Percentiles rank a stretch among this genome's conserved stretches.
Conservation (phyloP, 495 filamentous ascomycete species). For the Rusavskia elegans region DNA sequence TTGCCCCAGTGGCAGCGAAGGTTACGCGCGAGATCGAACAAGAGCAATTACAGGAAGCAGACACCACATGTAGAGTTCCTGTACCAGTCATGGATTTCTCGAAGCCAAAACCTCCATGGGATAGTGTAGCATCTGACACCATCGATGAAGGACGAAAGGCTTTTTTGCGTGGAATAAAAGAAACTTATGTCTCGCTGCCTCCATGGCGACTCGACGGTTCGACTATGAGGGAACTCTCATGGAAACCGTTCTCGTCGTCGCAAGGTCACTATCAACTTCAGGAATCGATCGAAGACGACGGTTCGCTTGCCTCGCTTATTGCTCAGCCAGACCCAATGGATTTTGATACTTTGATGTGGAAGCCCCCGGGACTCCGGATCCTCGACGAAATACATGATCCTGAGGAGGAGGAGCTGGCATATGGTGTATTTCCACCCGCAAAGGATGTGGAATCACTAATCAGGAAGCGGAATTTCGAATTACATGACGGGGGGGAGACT, state of each 20-base stretch:
- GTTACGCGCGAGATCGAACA: slow-evolving; percentile 35
- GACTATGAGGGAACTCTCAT: slow-evolving; percentile 14
- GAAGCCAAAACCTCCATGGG: slow-evolving; percentile 39
- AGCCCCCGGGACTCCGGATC: slow-evolving; percentile 34
- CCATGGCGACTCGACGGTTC: slow-evolving; percentile 7
- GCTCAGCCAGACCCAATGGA: slow-evolving; percentile 16
- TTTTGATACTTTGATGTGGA: slow-evolving; percentile 26
- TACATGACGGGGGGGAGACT: background rate
- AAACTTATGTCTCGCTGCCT: slow-evolving; percentile 58
- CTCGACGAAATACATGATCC: slow-evolving; percentile 29
- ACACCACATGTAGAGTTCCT: slow-evolving; percentile 36
- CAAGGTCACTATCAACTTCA: slow-evolving; percentile 16
- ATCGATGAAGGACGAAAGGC: slow-evolving; percentile 43
- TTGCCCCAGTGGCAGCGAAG: slow-evolving; percentile 29
- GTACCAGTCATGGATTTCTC: slow-evolving; percentile 48
- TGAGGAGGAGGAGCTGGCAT: slow-evolving; percentile 31
- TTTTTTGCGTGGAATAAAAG: slow-evolving; percentile 64
- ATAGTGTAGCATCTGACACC: background rate
- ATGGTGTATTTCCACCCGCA: slow-evolving; percentile 11
- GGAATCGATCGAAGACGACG: slow-evolving; percentile 21
- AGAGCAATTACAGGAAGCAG: slow-evolving; percentile 42
- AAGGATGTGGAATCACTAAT: slow-evolving; percentile 14
- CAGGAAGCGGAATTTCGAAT: slow-evolving; percentile 10
- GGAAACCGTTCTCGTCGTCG: slow-evolving; percentile 21
- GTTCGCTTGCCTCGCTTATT: slow-evolving; percentile 6